phyloP scores from a whole-genome alignment of 768 basidiomycete genomes.

The Lanmaoa pseudosensibilis region DNA sequence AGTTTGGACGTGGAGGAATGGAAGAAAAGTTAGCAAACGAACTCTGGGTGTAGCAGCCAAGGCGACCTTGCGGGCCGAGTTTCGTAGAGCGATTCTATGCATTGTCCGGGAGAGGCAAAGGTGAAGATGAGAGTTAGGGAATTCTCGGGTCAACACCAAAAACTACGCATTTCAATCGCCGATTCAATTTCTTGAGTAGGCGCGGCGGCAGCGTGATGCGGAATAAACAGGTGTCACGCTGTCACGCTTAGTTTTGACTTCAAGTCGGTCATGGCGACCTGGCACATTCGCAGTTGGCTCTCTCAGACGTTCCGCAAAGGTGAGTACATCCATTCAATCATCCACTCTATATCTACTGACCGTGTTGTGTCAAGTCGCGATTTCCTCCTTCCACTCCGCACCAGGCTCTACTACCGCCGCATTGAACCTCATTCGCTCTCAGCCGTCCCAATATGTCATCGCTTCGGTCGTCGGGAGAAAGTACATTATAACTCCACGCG shows the following conservation, averaged over 20 bases:
- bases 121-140: conserved; percentile 46
- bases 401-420: conserved; percentile 56
- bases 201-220: conserved; percentile 8
- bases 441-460: conserved; percentile 90
- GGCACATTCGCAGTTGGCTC: conserved; percentile 26
- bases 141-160: conserved; percentile 36
- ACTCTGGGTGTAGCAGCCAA: conserved; percentile 71
- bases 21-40: conserved; percentile 15
- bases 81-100: conserved; percentile 86
- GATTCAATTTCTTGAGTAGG: conserved; percentile 23
- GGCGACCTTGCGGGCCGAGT: conserved; percentile 76
- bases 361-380: conserved; percentile 10
- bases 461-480: conserved; percentile 84
- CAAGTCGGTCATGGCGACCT: conserved; percentile 16
- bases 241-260: conserved; percentile 6
- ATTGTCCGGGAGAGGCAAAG: conserved; percentile 50
- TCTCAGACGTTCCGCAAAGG: conserved; percentile 24
- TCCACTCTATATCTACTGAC: conserved; percentile 1
- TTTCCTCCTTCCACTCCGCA: conserved; percentile 34
- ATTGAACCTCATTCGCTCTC: conserved; percentile 80
- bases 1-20: conserved; percentile 5
- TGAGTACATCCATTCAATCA: conserved; percentile 2
- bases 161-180: conserved; percentile 33
- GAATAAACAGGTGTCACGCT: conserved; percentile 7
- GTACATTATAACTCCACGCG: conserved; percentile 87